These are phyloP conservation scores for Quillaja saponaria DNA, from an alignment of 306 rosid species.

Conservation along the genomic window DNA sequence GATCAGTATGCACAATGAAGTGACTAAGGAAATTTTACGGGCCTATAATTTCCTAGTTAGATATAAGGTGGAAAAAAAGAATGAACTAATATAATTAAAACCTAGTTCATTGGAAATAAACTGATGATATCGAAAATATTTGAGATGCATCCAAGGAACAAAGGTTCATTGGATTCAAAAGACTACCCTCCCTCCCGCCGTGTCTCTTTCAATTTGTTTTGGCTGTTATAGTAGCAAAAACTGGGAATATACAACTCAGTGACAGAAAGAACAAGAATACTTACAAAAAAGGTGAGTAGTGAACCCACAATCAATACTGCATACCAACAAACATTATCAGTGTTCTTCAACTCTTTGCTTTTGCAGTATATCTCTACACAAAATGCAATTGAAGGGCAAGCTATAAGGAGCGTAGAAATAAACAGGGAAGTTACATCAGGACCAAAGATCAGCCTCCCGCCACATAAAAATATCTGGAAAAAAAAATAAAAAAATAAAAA, in stretches of 20 bases:
- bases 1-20: too few species aligned
- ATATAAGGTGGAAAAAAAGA: too few species aligned
- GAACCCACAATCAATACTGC: constrained; percentile 51
- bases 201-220: background rate
- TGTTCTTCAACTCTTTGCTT: constrained; percentile 26
- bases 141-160: too few species aligned
- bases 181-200: too few species aligned
- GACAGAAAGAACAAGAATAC: constrained; percentile 23
- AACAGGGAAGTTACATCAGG: constrained; percentile 82
- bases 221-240: background rate
- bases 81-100: too few species aligned
- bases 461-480: constrained; percentile 77
- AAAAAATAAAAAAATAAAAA: constrained; percentile 30
- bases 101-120: too few species aligned
- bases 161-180: too few species aligned
- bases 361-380: constrained; percentile 55
- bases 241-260: background rate
- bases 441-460: constrained; percentile 92
- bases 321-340: constrained; percentile 37
- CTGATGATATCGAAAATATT: too few species aligned
- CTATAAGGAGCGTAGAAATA: constrained; percentile 65
- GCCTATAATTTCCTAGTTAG: too few species aligned
- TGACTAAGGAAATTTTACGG: too few species aligned
- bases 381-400: constrained; percentile 72
- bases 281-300: constrained; percentile 73